Base-by-base conservation (phyloP, 1,284 basidiomycete species). In the Garcileccinum viscosum region DNA sequence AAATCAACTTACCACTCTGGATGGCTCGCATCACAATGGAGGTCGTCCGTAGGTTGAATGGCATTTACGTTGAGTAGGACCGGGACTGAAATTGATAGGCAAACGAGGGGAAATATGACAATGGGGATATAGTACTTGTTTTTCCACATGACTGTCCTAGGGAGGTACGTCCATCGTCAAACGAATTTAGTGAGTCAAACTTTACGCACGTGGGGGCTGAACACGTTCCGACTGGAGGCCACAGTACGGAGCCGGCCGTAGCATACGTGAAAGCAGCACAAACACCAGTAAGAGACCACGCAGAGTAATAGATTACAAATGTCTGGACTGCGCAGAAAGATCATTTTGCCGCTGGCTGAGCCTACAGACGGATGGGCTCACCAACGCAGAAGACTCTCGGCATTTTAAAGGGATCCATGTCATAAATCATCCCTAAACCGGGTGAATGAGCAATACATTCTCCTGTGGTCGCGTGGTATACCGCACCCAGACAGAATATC, bases 341-440 rank as follows among this genome's bases (percentile, higher is more conserved):
- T 67, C 24, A 62, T 47, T 8, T 27, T 4, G 30, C 33, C 24
- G 22, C n/a, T 53, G 27, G 24, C 19, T 27, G 22, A 53, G 35
- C 58, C 15, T 9, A 58, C n/a, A 56, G 60, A 40, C 24, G 27
- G 27, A 38, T 15, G 17, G 9, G 72, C 84, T 69, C 73, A 89
- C 89, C 82, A 60, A 86, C 77, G 73, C 90, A 91, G 71, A 92
- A 91, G 19, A 76, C 73, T 61, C 74, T 77, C 9, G 89, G 88
- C 88, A 91, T 91, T 35, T 72, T 75, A 62, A 80, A 81, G 2
- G 90, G 88, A 70, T 89, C 80, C 89, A 92, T 90, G 63, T 79
- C 78, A 84, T 89, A 91, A 27, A 89, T 83, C 77, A 92, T 84
- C 12, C 90, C 90, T 91, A 40, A 24, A 40, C 6, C 37, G 64